phyloP scores from a whole-genome alignment of 345 rosid genomes.

The Citrus sp. region DNA sequence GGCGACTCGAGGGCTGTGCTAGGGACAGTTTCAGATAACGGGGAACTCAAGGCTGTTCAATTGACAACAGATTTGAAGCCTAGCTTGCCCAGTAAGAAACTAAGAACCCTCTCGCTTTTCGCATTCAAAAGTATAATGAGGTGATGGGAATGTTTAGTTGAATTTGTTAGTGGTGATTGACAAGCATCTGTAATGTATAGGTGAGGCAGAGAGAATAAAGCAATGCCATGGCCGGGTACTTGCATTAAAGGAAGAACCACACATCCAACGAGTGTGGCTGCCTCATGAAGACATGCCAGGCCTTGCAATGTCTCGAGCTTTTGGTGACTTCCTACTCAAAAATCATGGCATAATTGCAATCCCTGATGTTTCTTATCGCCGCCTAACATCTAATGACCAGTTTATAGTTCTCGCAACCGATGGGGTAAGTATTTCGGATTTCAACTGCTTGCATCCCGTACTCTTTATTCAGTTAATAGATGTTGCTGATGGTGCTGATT shows the following conservation, averaged over 20 bases:
- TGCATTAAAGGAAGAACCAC: conserved; percentile 66
- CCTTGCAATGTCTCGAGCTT: conserved; percentile 93
- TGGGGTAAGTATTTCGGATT: conserved; percentile 45
- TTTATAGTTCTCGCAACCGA: conserved; percentile 77
- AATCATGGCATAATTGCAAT: conserved; percentile 65
- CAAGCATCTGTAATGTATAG: conserved; percentile 23
- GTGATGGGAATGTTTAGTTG: neutral
- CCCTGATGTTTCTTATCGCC: conserved; percentile 63
- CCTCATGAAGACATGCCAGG: conserved; percentile 79
- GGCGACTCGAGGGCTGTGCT: conserved; percentile 90
- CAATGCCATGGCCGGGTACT: conserved; percentile 70
- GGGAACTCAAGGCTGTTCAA: conserved; percentile 44
- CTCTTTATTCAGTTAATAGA: neutral
- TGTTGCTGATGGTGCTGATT: neutral
- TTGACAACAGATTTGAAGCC: conserved; percentile 85
- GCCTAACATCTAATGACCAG: conserved; percentile 46
- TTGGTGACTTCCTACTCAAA: conserved; percentile 76
- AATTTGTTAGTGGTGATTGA: neutral
- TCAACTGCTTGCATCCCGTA: neutral
- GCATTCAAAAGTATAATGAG: neutral
- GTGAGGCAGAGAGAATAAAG: conserved; percentile 79
- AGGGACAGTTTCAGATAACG: conserved; percentile 46
- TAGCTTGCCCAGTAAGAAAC: conserved; percentile 56
- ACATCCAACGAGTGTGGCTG: conserved; percentile 82
- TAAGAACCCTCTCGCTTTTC: neutral